These are phyloP conservation scores for Biscogniauxia marginata DNA, from an alignment of 2,329 filamentous ascomycete genomes.

Conservation along the genomic window DNA sequence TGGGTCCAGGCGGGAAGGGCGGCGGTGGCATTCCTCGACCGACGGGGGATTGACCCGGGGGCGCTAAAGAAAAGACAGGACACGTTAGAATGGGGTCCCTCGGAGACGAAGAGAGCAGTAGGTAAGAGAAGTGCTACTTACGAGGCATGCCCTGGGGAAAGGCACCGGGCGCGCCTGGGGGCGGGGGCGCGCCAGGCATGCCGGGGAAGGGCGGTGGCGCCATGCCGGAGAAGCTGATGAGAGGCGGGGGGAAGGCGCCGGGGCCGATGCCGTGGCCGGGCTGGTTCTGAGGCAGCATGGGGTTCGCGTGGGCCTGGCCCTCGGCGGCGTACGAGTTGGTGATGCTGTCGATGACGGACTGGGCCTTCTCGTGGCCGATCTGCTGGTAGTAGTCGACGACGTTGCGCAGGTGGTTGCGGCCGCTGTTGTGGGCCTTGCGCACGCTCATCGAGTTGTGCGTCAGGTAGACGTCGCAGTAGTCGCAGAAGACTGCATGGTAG, in stretches of 20 bases:
- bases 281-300: conserved; percentile 73
- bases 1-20: conserved; percentile 40
- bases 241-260: conserved; percentile 44
- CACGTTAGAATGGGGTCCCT: conserved; percentile 14
- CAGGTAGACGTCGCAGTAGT: conserved; percentile 99
- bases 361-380: conserved; percentile 97
- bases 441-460: conserved; percentile 99
- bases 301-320: conserved; percentile 83
- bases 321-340: conserved; percentile 93
- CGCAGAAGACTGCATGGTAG: conserved; percentile 68
- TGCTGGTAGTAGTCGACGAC: conserved; percentile 99
- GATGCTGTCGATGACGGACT: conserved; percentile 97
- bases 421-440: conserved; percentile 96
- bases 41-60: conserved; percentile 37
- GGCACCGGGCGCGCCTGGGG: conserved; percentile 44
- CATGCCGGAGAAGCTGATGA: conserved; percentile 62
- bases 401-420: conserved; percentile 94
- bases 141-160: conserved; percentile 51
- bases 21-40: conserved; percentile 48
- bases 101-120: background rate
- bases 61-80: conserved; percentile 38
- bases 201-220: conserved; percentile 33
- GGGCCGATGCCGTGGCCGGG: conserved; percentile 44
- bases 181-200: conserved; percentile 50
- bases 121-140: conserved; percentile 39